A percentile compares a stretch with the other conserved stretches of the same genome.
Evolutionary conservation across 352 stramenopile species (phyloP).

Genomic region (Phytophthora citrophthora): DNA sequence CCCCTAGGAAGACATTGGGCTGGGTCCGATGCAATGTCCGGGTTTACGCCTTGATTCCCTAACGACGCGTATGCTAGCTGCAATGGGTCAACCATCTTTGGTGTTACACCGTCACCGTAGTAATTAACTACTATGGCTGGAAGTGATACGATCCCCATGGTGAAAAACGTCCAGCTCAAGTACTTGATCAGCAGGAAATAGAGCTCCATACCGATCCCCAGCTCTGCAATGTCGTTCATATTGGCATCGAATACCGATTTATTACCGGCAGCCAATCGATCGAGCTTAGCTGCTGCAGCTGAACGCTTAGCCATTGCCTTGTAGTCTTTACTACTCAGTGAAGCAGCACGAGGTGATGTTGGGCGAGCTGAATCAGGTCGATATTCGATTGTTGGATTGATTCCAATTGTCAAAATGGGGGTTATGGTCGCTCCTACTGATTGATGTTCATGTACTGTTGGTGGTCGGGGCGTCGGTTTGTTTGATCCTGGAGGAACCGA

Average conservation of each 20-base stretch:
- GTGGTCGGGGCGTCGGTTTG: constrained; percentile 14
- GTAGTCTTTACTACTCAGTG: constrained; percentile 57
- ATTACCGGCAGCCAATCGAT: constrained; percentile 67
- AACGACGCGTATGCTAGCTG: constrained; percentile 76
- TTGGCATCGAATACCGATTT: constrained; percentile 69
- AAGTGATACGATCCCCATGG: constrained; percentile 73
- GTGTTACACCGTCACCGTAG: constrained; percentile 67
- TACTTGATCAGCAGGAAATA: constrained; percentile 90
- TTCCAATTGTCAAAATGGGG: constrained; percentile 2
- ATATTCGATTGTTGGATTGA: neutral
- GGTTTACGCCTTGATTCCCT: constrained; percentile 79
- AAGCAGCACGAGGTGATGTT: constrained; percentile 11
- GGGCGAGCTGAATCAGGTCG: neutral
- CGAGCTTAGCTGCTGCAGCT: constrained; percentile 38
- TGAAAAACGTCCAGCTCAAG: constrained; percentile 61
- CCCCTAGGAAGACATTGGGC: constrained; percentile 53
- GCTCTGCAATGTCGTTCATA: constrained; percentile 75
- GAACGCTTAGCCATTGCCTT: constrained; percentile 64
- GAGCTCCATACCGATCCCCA: constrained; percentile 85
- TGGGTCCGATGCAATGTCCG: constrained; percentile 53
- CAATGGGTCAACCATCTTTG: constrained; percentile 72
- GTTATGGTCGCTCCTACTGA: neutral
- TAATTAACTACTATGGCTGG: constrained; percentile 72
- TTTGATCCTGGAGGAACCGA: constrained; percentile 6
- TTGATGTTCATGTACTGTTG: constrained; percentile 1